Evolutionary conservation across 2,329 filamentous ascomycete species (phyloP).

Genomic region (Paraphoma sp.): DNA sequence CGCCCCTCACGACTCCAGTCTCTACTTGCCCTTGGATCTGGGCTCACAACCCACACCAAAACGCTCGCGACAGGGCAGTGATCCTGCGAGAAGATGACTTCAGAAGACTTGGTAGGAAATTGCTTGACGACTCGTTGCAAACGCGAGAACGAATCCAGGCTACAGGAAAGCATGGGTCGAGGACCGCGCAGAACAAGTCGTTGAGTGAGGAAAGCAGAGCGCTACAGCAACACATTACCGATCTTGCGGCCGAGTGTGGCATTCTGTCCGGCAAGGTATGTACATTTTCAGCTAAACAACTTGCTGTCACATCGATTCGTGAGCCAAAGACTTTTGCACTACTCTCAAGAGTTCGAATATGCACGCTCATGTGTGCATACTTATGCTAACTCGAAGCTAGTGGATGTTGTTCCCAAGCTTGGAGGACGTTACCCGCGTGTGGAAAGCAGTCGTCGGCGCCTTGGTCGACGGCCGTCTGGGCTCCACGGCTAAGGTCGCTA

Average conservation of each 20-base stretch:
- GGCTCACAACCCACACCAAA: conserved; percentile 67
- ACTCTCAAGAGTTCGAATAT: no score
- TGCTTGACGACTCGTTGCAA: conserved; percentile 59
- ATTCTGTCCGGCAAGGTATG: conserved; percentile 71
- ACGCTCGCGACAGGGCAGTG: conserved; percentile 39
- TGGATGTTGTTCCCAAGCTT: conserved; percentile 76
- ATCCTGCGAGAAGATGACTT: conserved; percentile 58
- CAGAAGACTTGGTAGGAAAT: conserved; percentile 59
- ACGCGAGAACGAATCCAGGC: conserved; percentile 58
- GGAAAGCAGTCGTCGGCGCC: conserved; percentile 71
- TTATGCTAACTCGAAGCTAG: conserved; percentile 46
- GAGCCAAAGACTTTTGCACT: not conserved
- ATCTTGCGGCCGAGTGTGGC: conserved; percentile 64
- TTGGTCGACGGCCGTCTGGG: conserved; percentile 75
- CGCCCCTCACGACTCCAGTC: conserved; percentile 63
- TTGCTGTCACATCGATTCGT: not conserved
- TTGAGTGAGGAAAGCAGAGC: conserved; percentile 52
- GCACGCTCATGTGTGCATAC: not conserved
- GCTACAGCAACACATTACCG: conserved; percentile 63
- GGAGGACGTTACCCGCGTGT: conserved; percentile 65
- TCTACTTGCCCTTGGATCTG: conserved; percentile 71
- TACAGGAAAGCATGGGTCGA: conserved; percentile 57
- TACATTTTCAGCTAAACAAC: not conserved
- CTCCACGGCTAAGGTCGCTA: conserved; percentile 74
- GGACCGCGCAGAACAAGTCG: conserved; percentile 46